Evolutionary conservation across 2,329 filamentous ascomycete species (phyloP).

Genomic region (Xenoacremonium recifei): DNA sequence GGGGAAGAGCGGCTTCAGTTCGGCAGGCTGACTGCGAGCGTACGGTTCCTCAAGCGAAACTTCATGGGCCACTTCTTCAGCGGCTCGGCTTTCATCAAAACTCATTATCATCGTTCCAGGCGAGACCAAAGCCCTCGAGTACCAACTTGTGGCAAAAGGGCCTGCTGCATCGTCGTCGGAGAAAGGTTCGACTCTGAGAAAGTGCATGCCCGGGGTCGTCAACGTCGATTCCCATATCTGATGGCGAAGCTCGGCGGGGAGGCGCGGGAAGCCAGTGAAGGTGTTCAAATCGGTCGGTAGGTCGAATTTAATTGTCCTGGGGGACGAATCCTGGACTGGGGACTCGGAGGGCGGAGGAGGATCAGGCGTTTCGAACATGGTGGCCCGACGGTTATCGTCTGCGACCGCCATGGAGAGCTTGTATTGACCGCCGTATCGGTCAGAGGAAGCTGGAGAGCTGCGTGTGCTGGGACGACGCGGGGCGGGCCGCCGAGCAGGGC

Average conservation of each 20-base stretch:
- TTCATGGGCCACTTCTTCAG: slow-evolving; percentile 22
- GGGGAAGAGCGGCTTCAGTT: slow-evolving; percentile 25
- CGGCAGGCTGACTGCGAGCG: slow-evolving; percentile 12
- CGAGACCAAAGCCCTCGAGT: slow-evolving; percentile 7
- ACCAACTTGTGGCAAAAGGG: slow-evolving; percentile 24
- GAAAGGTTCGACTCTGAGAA: slow-evolving; percentile 27
- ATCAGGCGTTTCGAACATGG: slow-evolving; percentile 1
- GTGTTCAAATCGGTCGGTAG: slow-evolving; percentile 29
- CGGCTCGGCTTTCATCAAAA: slow-evolving; percentile 12
- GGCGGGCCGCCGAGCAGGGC: no score
- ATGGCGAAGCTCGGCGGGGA: slow-evolving; percentile 35
- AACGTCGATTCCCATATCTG: slow-evolving; percentile 34
- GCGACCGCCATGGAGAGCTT: slow-evolving; percentile 8
- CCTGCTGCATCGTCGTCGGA: slow-evolving; percentile 4
- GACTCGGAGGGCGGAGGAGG: no score
- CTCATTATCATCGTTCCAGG: slow-evolving; percentile 1
- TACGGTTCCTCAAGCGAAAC: slow-evolving; percentile 21
- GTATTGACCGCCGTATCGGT: slow-evolving; percentile 1
- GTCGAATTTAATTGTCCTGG: slow-evolving; percentile 30
- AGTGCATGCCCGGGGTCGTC: slow-evolving; percentile 33
- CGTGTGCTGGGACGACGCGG: no score
- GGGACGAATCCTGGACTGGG: no score
- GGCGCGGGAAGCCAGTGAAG: slow-evolving; percentile 30
- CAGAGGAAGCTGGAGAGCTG: no score
- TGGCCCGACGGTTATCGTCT: no score